Evolutionary conservation across 139 green algal genomes (phyloP).

Genomic region (Tetraselmis chui): DNA sequence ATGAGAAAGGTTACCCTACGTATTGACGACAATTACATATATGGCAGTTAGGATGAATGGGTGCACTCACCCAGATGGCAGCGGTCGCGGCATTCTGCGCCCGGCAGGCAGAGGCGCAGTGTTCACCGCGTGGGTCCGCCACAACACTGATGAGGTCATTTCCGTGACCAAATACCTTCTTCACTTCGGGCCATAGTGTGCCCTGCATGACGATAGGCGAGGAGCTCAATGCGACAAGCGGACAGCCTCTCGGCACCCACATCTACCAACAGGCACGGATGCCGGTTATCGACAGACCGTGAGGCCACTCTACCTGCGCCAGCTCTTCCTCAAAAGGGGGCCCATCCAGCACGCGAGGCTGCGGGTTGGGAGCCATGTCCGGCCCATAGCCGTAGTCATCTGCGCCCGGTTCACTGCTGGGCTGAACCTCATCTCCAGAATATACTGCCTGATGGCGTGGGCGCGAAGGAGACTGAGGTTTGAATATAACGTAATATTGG

Average conservation of each 20-base stretch:
- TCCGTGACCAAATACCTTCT: constrained; percentile 96
- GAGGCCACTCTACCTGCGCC: constrained; percentile 27
- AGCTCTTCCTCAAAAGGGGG: constrained; percentile 92
- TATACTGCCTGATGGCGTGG: neutral
- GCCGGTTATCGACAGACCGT: no score
- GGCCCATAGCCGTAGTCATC: constrained; percentile 59
- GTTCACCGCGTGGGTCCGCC: constrained; percentile 41
- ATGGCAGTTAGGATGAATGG: neutral
- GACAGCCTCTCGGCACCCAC: no score
- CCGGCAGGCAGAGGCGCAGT: constrained; percentile 68
- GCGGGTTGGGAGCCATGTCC: constrained; percentile 64
- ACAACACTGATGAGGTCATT: constrained; percentile 77
- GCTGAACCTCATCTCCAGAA: neutral
- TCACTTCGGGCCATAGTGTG: constrained; percentile 83
- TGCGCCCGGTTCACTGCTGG: neutral
- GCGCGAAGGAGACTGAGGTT: neutral
- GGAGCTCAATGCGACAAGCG: no score
- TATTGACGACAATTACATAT: no score
- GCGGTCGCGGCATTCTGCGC: constrained; percentile 51
- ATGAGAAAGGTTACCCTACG: no score
- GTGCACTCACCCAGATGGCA: constrained; percentile 37
- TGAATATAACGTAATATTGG: no score
- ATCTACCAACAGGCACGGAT: no score
- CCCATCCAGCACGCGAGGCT: constrained; percentile 38
- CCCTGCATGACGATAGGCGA: constrained; percentile 51